Base-by-base conservation (phyloP, 371 early-diverging fungal species). In the Rhizopus stolonifer region DNA sequence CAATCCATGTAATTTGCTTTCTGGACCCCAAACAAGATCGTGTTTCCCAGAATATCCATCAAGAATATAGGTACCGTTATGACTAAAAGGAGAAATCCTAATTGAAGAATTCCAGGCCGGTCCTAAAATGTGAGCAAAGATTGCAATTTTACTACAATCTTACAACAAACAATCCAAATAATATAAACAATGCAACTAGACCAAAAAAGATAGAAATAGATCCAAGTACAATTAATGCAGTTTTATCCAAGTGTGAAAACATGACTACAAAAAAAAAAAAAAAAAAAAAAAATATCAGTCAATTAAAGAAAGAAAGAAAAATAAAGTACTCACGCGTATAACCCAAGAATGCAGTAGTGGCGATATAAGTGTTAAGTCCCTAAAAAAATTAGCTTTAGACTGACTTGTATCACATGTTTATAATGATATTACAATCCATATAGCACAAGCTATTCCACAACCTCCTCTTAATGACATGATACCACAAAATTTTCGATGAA, bases 401-500 rank as follows among this genome's bases (percentile, higher is more conserved):
- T 4, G 18, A 31, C 32, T 31, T 51, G 18, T 38, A 1, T 4
- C n/a, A 29, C 4, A 40, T 15, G 9, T 31, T 4, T 22, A 24
- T 21, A 21, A 19, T 34, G 5, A 42, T 14, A 10, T 51, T 63
- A 67, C 67, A 34, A 67, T 42, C 67, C 67, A 67, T 15, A 67
- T 33, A 2, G 49, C 32, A 22, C 56, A 53, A 18, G 67, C 67
- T 2, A 63, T 14, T 4, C 60, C 56, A 50, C 67, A 60, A 25
- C 67, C 67, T 25, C 54, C 63, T 49, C 67, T n/a, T n/a, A 60
- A 39, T 18, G 67, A 67, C 64, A 67, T 67, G 23, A 56, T 63
- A 1, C 51, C 54, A 51, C 67, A 67, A 36, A 53, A 53, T 43
- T 57, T 58, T 49, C 60, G 29, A 14, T 47, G 23, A 13, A 38